These are phyloP conservation scores for Pseudoperonospora humuli DNA, from an alignment of 352 stramenopile genomes.

Conservation along the genomic window DNA sequence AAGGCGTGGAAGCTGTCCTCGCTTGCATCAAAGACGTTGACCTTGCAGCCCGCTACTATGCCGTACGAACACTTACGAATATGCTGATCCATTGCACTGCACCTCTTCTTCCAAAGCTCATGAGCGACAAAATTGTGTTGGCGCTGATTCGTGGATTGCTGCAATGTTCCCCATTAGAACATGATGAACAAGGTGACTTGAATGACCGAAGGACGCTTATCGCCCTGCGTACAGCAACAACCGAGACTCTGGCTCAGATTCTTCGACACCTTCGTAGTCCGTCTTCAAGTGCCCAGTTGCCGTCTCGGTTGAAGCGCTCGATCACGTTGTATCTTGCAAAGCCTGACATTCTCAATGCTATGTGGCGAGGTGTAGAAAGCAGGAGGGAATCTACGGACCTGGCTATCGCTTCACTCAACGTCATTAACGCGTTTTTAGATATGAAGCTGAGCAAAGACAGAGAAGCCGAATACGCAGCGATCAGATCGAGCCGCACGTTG, in stretches of 20 bases:
- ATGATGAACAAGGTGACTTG: conserved; percentile 1
- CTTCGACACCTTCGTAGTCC: conserved; percentile 37
- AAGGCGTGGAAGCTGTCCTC: conserved; percentile 29
- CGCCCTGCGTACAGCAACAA: conserved; percentile 31
- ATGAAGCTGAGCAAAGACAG: conserved; percentile 25
- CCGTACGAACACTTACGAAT: conserved; percentile 49
- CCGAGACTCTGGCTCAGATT: conserved; percentile 46
- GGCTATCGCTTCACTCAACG: conserved; percentile 48
- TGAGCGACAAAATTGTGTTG: conserved; percentile 38
- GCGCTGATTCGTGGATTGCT: conserved; percentile 26
- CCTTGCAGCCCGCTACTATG: conserved; percentile 41
- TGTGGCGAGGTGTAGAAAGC: conserved; percentile 38
- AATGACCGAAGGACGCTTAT: conserved; percentile 4
- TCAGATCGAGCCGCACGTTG: conserved; percentile 24
- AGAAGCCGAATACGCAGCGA: conserved; percentile 18
- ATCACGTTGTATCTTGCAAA: conserved; percentile 36
- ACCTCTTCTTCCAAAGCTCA: conserved; percentile 22
- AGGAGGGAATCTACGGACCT: conserved; percentile 18
- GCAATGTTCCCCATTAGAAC: conserved; percentile 3
- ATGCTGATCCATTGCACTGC: conserved; percentile 45
- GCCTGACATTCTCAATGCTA: conserved; percentile 23
- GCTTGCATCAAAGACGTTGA: conserved; percentile 33
- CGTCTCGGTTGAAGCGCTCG: conserved; percentile 19
- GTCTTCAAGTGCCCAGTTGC: conserved; percentile 15
- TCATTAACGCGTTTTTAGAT: conserved; percentile 57